phyloP scores from a whole-genome alignment of 2,329 filamentous ascomycete species.

The Monosporascus ibericus region DNA sequence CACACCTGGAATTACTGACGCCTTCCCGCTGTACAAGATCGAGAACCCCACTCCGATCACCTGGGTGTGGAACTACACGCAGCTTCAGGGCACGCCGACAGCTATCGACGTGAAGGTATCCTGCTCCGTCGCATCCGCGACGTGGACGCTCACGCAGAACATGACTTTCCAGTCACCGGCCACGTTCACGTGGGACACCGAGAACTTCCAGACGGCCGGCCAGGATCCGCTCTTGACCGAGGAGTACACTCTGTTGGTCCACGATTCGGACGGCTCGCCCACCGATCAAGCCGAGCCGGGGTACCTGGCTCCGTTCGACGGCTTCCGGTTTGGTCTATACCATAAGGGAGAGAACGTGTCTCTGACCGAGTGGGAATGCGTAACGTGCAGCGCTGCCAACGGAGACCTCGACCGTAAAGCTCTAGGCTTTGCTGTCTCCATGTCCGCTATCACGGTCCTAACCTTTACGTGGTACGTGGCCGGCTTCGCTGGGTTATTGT shows the following conservation, averaged over 20 bases:
- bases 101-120: conserved; percentile 55
- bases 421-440: conserved; percentile 44
- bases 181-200: conserved; percentile 54
- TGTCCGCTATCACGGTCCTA: conserved; percentile 50
- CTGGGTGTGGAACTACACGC: conserved; percentile 62
- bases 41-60: conserved; percentile 47
- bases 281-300: conserved; percentile 48
- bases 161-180: conserved; percentile 50
- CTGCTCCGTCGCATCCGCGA: conserved; percentile 43
- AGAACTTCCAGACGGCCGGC: conserved; percentile 38
- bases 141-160: conserved; percentile 58
- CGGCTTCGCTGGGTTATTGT: conserved; percentile 36
- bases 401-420: conserved; percentile 41
- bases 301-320: conserved; percentile 44
- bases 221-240: conserved; percentile 43
- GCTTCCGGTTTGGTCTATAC: conserved; percentile 55
- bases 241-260: conserved; percentile 56
- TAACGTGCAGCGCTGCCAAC: conserved; percentile 49
- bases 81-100: conserved; percentile 49
- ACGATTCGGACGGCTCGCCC: conserved; percentile 48
- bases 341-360: conserved; percentile 43
- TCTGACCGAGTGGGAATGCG: conserved; percentile 47
- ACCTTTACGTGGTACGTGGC: conserved; percentile 61
- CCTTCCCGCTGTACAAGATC: conserved; percentile 52
- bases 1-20: conserved; percentile 39